Base-by-base conservation (phyloP, 768 basidiomycete genomes). In the Psilocybe tampanensis region DNA sequence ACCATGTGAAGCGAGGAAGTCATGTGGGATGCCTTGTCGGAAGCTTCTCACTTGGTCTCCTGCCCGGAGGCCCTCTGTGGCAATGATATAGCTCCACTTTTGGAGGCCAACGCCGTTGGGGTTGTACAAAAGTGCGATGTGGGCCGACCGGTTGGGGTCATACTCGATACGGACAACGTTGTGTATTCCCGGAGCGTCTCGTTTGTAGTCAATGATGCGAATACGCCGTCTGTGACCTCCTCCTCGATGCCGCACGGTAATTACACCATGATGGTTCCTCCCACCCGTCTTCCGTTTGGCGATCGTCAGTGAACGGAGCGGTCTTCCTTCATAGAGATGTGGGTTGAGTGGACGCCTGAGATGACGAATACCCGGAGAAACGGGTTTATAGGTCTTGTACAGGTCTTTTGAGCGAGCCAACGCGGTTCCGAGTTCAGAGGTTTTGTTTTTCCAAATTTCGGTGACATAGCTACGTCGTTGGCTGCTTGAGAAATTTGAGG, bases 101-200 rank as follows among this genome's bases (percentile, higher is more conserved):
- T 81, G 76, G 58, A 56, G 70, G 1, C 84, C 89, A 58, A 80
- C 76, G 29, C 82, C 78, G 8, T 68, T 69, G 3, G 79, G 70
- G 67, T 84, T 88, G 68, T 80, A 80, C 67, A 98, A 68, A 58
- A 99, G 82, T 2, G 97, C 96, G 67, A 99, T 96, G 70, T 99
- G 97, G 7, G 92, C 94, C 33, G 88, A 91, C 43, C 97, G 82
- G 3, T 91, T 91, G 0, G 97, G 97, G 76, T 98, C 97, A 67
- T 96, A 99, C 75, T 98, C 97, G 62, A 99, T 92, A 45, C 97
- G 84, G 3, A 95, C 82, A 44, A 98, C 94, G 63, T 95, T 92
- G 66, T 92, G 91, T 33, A 88, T 75, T 8, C 96, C 96, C 1
- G 84, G 78, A 57, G 88, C 86, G n/a, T 75, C 73, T 52, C 97